Percentiles rank a stretch among this genome's conserved stretches.
Conservation (phyloP, 2,329 filamentous ascomycete genomes). For the Nothopassalora personata region DNA sequence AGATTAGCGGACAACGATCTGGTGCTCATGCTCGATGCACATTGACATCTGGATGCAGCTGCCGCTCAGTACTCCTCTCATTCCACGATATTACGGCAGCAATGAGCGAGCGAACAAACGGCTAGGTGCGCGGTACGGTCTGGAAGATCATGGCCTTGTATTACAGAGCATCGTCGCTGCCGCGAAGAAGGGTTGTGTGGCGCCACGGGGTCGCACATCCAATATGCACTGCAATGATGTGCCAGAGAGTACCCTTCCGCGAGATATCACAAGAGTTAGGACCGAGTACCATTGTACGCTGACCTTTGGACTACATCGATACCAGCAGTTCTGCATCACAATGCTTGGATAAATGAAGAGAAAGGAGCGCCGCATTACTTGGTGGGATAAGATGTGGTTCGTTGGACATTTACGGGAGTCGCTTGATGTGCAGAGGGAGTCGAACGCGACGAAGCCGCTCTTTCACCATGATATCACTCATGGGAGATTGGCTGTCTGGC, state of each 20-base stretch:
- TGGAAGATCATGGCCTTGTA: slow-evolving; percentile 5
- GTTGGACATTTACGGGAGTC: neutral
- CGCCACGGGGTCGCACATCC: neutral
- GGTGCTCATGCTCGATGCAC: slow-evolving; percentile 58
- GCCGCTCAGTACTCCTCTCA: slow-evolving; percentile 55
- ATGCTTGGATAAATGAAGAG: neutral
- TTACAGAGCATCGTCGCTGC: slow-evolving; percentile 24
- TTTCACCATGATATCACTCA: too few relatives aligned
- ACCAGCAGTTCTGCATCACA: slow-evolving; percentile 10
- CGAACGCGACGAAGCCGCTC: neutral
- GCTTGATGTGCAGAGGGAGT: neutral
- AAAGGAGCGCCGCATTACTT: slow-evolving; percentile 6
- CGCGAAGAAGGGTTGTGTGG: slow-evolving; percentile 23
- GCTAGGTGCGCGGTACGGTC: slow-evolving; percentile 2
- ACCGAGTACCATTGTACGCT: slow-evolving; percentile 1
- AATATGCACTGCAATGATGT: slow-evolving; percentile 8
- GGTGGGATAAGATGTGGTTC: slow-evolving; percentile 3
- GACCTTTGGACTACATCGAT: slow-evolving; percentile 10
- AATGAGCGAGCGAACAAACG: slow-evolving; percentile 49
- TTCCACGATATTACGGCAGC: slow-evolving; percentile 56
- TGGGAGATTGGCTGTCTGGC: too few relatives aligned
- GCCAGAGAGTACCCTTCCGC: slow-evolving; percentile 5
- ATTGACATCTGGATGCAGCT: slow-evolving; percentile 62
- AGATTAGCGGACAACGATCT: slow-evolving; percentile 46
- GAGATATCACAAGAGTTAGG: neutral